phyloP scores from a whole-genome alignment of 1,284 basidiomycete genomes.

The Cryptococcus sp. region DNA sequence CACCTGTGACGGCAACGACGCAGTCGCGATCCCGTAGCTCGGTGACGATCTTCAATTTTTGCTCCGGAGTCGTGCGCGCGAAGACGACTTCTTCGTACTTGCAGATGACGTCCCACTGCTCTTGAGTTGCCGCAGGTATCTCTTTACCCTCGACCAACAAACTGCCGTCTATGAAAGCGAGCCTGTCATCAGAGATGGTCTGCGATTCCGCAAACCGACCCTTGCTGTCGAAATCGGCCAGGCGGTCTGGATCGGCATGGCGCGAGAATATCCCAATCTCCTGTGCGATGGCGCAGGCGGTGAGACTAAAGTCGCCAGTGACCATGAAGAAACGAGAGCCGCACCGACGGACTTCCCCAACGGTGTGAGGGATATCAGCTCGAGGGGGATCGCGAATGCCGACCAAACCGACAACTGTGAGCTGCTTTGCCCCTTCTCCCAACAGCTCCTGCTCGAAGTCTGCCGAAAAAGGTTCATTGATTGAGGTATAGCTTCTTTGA shows the following conservation, averaged over 20 bases:
- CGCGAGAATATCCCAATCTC: conserved; percentile 60
- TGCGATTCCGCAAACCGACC: conserved; percentile 15
- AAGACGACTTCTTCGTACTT: conserved; percentile 67
- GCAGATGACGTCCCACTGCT: conserved; percentile 56
- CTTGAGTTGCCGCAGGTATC: conserved; percentile 50
- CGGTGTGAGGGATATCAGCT: conserved; percentile 58
- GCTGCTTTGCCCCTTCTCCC: conserved; percentile 22
- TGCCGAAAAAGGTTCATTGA: too few relatives aligned
- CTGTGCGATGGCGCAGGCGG: conserved; percentile 58
- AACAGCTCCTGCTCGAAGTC: too few relatives aligned
- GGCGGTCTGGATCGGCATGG: conserved; percentile 7
- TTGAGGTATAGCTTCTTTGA: neutral
- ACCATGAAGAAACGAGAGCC: conserved; percentile 65
- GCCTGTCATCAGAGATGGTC: neutral
- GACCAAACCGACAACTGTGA: conserved; percentile 62
- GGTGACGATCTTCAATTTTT: conserved; percentile 65
- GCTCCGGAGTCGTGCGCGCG: conserved; percentile 66
- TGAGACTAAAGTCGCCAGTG: conserved; percentile 59
- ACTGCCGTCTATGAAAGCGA: conserved; percentile 1
- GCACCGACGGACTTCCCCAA: conserved; percentile 58
- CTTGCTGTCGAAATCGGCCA: conserved; percentile 12
- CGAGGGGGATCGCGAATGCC: conserved; percentile 63
- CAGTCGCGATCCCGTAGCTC: conserved; percentile 59
- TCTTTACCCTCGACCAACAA: conserved; percentile 57
- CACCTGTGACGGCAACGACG: conserved; percentile 60